Conservation (phyloP, 192 early-diverging fungal species). For the Allomyces macrogynus region DNA sequence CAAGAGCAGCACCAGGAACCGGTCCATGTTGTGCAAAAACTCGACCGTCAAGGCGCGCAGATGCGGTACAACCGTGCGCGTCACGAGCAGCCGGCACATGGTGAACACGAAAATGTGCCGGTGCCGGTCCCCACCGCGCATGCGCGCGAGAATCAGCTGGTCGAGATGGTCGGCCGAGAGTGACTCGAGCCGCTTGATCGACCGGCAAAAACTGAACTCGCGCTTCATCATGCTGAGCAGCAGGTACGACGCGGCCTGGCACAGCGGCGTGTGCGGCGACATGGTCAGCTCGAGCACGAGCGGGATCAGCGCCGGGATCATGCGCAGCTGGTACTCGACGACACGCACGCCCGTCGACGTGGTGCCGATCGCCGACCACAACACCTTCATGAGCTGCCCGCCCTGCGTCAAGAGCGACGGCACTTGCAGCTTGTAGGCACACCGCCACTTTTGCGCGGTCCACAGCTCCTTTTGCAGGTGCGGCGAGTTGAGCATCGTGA, state of each 20-base stretch:
- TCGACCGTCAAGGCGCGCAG: conserved; percentile 1
- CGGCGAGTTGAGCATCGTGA: conserved; percentile 29
- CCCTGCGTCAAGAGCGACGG: conserved; percentile 38
- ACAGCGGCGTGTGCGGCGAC: conserved; percentile 17
- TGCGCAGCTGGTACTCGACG: conserved; percentile 6
- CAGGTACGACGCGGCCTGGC: conserved; percentile 18
- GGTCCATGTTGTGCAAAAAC: conserved; percentile 23
- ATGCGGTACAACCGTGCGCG: not conserved
- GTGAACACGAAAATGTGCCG: not conserved
- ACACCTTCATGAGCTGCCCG: conserved; percentile 21
- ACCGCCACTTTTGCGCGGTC: conserved; percentile 28
- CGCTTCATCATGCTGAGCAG: conserved; percentile 14
- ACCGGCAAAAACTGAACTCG: conserved; percentile 7
- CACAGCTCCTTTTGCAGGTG: conserved; percentile 34
- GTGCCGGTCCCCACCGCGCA: conserved; percentile 16
- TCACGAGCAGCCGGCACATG: not conserved
- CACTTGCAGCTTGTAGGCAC: conserved; percentile 27
- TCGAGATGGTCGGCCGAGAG: conserved; percentile 25
- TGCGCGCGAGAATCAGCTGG: conserved; percentile 12
- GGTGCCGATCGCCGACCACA: conserved; percentile 22
- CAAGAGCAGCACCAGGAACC: conserved; percentile 27
- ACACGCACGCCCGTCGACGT: not conserved
- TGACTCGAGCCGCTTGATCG: conserved; percentile 16
- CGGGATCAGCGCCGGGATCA: not conserved
- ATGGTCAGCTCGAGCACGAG: conserved; percentile 23